Evolutionary conservation across 208 protist genomes (phyloP).

Genomic region (Leishmania aethiopica): DNA sequence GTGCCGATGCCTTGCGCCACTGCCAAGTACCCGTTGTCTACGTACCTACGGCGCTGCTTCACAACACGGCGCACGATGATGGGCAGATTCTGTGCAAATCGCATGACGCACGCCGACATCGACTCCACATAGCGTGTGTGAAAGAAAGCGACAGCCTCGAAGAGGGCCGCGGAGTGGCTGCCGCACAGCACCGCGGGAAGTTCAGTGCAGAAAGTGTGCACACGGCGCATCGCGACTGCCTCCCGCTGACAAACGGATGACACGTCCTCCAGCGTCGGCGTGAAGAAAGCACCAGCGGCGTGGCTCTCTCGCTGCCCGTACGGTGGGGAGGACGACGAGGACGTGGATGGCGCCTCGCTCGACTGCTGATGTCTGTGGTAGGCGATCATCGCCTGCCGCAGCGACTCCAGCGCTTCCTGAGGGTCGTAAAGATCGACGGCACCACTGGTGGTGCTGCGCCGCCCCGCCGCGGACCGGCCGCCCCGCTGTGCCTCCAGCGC

Average conservation of each 20-base stretch:
- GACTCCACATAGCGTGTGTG: constrained; percentile 69
- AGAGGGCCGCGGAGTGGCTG: constrained; percentile 60
- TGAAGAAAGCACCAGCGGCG: constrained; percentile 35
- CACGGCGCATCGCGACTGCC: constrained; percentile 59
- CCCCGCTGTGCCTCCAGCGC: constrained; percentile 49
- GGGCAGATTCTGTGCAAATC: constrained; percentile 82
- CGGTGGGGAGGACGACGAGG: neutral
- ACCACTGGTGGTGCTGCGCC: neutral
- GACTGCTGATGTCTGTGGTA: constrained; percentile 43
- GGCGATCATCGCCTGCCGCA: constrained; percentile 58
- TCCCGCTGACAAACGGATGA: constrained; percentile 75
- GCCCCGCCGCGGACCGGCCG: neutral
- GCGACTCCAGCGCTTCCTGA: constrained; percentile 52
- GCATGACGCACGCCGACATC: constrained; percentile 71
- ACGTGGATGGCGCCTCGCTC: neutral
- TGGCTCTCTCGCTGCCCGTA: neutral
- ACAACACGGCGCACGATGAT: constrained; percentile 84
- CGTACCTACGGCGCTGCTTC: constrained; percentile 56
- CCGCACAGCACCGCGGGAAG: constrained; percentile 76
- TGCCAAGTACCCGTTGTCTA: constrained; percentile 38
- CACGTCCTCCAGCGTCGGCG: constrained; percentile 73
- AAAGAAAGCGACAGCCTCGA: constrained; percentile 86
- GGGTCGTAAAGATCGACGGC: constrained; percentile 44
- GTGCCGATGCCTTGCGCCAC: constrained; percentile 70
- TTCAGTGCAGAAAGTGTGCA: constrained; percentile 67